Evolutionary conservation across 2,329 filamentous ascomycete species (phyloP).

Genomic region (Microdochium nivale): DNA sequence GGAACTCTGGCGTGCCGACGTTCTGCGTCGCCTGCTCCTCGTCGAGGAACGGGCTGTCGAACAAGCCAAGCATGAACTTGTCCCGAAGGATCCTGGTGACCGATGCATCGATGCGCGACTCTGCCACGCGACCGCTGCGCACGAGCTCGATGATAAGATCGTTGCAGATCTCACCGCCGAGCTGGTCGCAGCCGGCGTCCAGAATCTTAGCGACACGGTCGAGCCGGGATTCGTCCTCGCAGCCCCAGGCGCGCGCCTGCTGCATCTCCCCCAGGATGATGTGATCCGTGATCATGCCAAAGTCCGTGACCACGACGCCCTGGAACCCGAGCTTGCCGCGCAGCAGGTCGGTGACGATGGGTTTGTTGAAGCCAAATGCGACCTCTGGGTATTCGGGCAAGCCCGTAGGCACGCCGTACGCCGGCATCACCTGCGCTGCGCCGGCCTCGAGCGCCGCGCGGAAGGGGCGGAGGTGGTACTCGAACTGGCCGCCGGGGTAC

Average conservation of each 20-base stretch:
- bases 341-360: not conserved
- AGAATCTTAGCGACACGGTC: not conserved
- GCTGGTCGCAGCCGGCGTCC: not conserved
- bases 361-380: not conserved
- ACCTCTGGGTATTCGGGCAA: not conserved
- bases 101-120: not conserved
- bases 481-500: conserved; percentile 38
- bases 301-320: not conserved
- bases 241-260: not conserved
- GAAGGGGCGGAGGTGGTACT: conserved; percentile 38
- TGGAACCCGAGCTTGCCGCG: not conserved
- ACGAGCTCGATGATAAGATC: not conserved
- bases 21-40: not conserved
- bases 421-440: conserved; percentile 39
- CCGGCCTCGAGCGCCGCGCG: conserved; percentile 36
- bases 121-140: not conserved
- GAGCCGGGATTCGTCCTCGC: not conserved
- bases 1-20: not conserved
- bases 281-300: not conserved
- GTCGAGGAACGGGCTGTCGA: not conserved
- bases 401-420: conserved; percentile 35
- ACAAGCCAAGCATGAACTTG: not conserved
- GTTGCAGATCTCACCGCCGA: not conserved
- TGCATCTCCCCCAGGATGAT: not conserved
- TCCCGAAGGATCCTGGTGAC: not conserved